Percentiles rank a stretch among this genome's conserved stretches.
Evolutionary conservation across 78 protist species (phyloP).

Genomic region (Anaeramoeba flamelloides): DNA sequence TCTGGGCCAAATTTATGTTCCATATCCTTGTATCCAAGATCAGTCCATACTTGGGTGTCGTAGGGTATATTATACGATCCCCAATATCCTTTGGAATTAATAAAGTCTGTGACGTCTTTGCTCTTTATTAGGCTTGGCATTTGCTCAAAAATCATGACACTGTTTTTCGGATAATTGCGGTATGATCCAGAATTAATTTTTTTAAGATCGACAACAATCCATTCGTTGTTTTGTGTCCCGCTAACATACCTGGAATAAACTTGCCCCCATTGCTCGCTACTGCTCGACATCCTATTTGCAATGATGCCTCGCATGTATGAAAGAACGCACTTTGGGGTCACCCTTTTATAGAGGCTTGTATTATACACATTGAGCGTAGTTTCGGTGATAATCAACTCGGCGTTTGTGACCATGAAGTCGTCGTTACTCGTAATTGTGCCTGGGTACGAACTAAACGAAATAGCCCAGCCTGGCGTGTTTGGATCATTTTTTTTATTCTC

Average conservation of each 20-base stretch:
- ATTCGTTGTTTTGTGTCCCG: neutral
- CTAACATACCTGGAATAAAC: neutral
- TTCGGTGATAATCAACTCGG: neutral
- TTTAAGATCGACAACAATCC: neutral
- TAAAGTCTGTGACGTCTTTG: neutral
- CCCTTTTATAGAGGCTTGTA: neutral
- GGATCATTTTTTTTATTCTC: neutral
- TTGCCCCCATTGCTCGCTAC: neutral
- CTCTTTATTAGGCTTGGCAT: neutral
- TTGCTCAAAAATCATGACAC: neutral
- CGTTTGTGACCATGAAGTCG: neutral
- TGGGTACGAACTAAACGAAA: neutral
- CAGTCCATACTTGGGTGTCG: neutral
- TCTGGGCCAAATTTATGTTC: neutral
- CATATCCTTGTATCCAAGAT: neutral
- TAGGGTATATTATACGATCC: neutral
- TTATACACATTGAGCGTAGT: neutral
- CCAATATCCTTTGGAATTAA: neutral
- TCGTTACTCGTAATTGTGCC: neutral
- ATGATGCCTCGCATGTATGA: neutral
- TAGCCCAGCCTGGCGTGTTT: neutral
- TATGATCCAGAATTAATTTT: neutral
- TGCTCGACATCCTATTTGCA: neutral
- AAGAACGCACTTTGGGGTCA: neutral
- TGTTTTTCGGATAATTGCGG: neutral